Base-by-base conservation (phyloP, 2,329 filamentous ascomycete species). In the Neonectria faginata region DNA sequence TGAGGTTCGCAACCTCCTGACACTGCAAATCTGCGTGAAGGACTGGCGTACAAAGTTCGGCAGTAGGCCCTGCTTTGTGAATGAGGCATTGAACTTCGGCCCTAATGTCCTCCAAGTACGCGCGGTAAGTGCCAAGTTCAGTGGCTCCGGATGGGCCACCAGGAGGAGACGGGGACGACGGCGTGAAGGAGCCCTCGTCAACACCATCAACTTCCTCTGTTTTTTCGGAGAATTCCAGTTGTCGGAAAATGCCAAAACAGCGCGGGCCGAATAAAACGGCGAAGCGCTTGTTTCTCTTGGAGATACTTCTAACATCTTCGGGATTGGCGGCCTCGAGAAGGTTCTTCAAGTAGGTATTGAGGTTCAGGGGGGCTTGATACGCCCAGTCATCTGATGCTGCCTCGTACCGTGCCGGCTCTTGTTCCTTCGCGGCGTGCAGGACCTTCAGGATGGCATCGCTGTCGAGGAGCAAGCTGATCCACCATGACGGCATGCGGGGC, bases 251-350 rank as follows among this genome's bases (percentile, higher is more conserved):
- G 22, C 75, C 72, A 50, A 83, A 82, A 55, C 84, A 85, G 4
- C 83, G 81, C 5, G 79, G 78, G 0, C 85, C 84, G 61, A 88
- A 88, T 7, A 86, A 78, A 2, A 87, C 82, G 27, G 78, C 77
- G 59, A 88, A 88, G 14, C 83, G 81, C 72, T 88, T 88, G 68
- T 89, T 89, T 1, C 86, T 78, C 57, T 84, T 84, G 2, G 85
- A 85, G 39, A 89, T 87, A 54, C 78, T 84, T 48, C 83, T 77
- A 0, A 73, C 73, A 9, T 78, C 77, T 39, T 78, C 76, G 1
- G 75, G 75, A 2, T 75, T 74, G 1, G 74, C 75, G 2, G 75
- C 74, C 25, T 81, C 78, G 3, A 85, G 77, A 6, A 84, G 77
- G 62, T 88, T 85, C 33, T 80, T 82, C 3, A 88, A 74, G 54